phyloP scores from a whole-genome alignment of 768 basidiomycete genomes.

The Mycena leptocephala region DNA sequence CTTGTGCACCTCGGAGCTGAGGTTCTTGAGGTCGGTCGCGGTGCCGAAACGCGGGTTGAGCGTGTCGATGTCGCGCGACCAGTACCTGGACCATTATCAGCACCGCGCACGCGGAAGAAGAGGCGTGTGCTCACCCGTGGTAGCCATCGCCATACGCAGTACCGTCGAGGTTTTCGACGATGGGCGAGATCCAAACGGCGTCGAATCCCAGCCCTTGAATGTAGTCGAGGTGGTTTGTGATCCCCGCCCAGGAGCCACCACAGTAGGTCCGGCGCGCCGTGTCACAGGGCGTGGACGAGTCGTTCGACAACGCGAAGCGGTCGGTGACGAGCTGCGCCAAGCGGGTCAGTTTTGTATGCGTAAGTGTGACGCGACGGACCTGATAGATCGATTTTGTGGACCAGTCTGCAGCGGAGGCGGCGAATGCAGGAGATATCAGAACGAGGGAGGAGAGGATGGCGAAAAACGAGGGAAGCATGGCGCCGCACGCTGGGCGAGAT shows the following conservation, averaged over 20 bases:
- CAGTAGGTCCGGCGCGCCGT: slow-evolving; percentile 73
- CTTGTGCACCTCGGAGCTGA: slow-evolving; percentile 77
- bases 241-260: slow-evolving; percentile 79
- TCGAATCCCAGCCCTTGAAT: slow-evolving; percentile 84
- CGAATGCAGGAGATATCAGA: slow-evolving; percentile 43
- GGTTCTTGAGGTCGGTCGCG: slow-evolving; percentile 77
- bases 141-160: slow-evolving; percentile 82
- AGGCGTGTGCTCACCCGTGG: slow-evolving; percentile 73
- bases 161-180: slow-evolving; percentile 75
- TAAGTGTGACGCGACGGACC: slow-evolving; percentile 28
- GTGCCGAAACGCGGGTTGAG: slow-evolving; percentile 85
- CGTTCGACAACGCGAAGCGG: slow-evolving; percentile 72
- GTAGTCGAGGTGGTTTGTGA: slow-evolving; percentile 80
- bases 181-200: slow-evolving; percentile 85
- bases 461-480: slow-evolving; percentile 25
- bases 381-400: slow-evolving; percentile 71
- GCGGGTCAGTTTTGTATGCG: neutral
- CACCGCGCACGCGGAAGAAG: neutral
- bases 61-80: slow-evolving; percentile 69
- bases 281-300: slow-evolving; percentile 65
- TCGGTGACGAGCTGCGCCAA: slow-evolving; percentile 70
- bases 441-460: too few relatives aligned
- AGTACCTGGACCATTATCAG: slow-evolving; percentile 46
- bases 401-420: slow-evolving; percentile 67
- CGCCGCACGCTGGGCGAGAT: neutral